Evolutionary conservation across 2,329 filamentous ascomycete species (phyloP).

Genomic region (Sordariomycetes sp.): DNA sequence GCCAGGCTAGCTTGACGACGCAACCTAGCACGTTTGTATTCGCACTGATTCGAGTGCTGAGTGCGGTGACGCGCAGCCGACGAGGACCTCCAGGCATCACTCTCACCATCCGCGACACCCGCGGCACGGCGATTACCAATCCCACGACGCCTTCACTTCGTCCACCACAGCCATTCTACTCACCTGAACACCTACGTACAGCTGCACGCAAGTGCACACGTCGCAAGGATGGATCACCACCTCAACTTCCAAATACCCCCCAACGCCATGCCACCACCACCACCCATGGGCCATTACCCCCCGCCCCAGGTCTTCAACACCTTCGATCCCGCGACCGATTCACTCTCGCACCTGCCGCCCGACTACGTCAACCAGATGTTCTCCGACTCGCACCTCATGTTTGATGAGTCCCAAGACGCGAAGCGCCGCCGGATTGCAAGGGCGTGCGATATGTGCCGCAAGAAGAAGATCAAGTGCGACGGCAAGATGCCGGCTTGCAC

Average conservation of each 20-base stretch:
- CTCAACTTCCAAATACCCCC: not conserved
- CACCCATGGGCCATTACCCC: constrained; percentile 44
- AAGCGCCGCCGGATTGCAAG: constrained; percentile 84
- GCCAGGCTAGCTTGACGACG: no score
- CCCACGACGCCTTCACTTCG: no score
- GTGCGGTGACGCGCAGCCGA: no score
- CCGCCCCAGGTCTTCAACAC: constrained; percentile 61
- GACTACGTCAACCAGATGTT: constrained; percentile 54
- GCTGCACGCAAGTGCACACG: no score
- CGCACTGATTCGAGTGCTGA: no score
- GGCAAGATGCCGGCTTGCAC: constrained; percentile 91
- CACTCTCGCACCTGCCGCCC: constrained; percentile 45
- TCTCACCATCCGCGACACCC: no score
- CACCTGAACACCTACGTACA: no score
- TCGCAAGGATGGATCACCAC: no score
- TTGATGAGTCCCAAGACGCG: constrained; percentile 66
- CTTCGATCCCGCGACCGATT: constrained; percentile 52
- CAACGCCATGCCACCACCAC: constrained; percentile 34
- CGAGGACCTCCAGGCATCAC: no score
- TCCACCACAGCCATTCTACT: no score
- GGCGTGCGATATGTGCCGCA: constrained; percentile 93
- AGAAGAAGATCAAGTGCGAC: constrained; percentile 97
- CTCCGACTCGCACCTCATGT: constrained; percentile 42
- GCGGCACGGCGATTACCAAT: no score
- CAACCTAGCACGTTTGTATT: no score